Conservation (phyloP, 208 protist genomes). For the Leishmania gerbilli region DNA sequence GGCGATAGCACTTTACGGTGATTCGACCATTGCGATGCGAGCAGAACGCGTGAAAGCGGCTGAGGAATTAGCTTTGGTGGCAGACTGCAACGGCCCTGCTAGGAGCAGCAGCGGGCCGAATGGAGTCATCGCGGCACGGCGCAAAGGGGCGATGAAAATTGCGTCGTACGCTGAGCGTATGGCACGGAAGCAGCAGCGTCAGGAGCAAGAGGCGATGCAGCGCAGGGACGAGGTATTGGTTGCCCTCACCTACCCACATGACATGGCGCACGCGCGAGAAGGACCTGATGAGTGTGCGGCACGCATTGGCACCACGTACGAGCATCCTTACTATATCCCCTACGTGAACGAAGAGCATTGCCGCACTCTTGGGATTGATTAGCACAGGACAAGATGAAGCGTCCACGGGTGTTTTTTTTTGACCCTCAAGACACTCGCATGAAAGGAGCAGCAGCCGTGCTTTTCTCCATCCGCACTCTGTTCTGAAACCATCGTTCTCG, state of each 20-base stretch:
- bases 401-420: too few species aligned
- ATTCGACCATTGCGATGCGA: conserved; percentile 21
- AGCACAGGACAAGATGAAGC: background rate
- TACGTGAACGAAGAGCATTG: conserved; percentile 33
- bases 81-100: background rate
- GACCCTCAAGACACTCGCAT: background rate
- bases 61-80: background rate
- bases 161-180: background rate
- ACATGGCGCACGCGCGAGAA: conserved; percentile 38
- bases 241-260: conserved; percentile 23
- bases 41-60: conserved; percentile 5
- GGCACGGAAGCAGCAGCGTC: conserved; percentile 16
- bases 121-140: background rate
- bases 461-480: background rate
- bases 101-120: background rate
- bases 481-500: background rate
- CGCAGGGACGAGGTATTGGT: conserved; percentile 50
- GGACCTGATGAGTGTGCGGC: conserved; percentile 25
- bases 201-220: conserved; percentile 38
- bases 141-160: background rate
- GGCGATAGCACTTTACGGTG: conserved; percentile 39
- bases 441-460: background rate
- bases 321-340: conserved; percentile 40
- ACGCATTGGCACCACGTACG: conserved; percentile 32
- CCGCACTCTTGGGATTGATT: conserved; percentile 42